Conservation (phyloP, 1,284 basidiomycete species). For the Heterobasidion irregulare region DNA sequence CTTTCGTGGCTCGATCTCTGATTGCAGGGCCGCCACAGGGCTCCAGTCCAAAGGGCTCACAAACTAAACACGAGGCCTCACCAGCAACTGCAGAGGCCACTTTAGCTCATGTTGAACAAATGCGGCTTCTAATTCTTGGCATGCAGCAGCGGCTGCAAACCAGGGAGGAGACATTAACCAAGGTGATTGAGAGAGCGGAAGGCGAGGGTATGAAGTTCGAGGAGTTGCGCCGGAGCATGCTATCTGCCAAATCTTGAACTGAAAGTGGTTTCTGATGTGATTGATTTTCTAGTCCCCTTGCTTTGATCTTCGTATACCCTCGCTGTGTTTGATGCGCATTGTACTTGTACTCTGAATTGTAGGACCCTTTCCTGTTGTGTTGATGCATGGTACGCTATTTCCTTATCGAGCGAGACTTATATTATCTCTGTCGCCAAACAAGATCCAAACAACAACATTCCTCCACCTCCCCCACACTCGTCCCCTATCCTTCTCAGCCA, state of each 20-base stretch:
- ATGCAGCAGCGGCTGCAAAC: conserved; percentile 67
- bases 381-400: not conserved
- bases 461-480: not conserved
- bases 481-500: not conserved
- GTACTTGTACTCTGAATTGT: not conserved
- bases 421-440: not conserved
- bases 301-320: not conserved
- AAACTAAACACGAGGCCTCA: not conserved
- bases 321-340: not conserved
- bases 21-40: not conserved
- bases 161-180: conserved; percentile 53
- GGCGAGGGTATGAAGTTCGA: conserved; percentile 46
- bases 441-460: not conserved
- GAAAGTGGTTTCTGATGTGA: not conserved
- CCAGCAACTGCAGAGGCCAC: conserved; percentile 23
- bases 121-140: conserved; percentile 60
- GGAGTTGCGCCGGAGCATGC: conserved; percentile 28
- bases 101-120: conserved; percentile 58
- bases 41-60: not conserved
- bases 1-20: conserved; percentile 6
- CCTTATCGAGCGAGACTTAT: not conserved
- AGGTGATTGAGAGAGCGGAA: conserved; percentile 56
- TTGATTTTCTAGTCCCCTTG: not conserved
- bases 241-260: conserved; percentile 7
- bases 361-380: not conserved